Base-by-base conservation (phyloP, 352 stramenopile species). In the Phytophthora boehmeriae region DNA sequence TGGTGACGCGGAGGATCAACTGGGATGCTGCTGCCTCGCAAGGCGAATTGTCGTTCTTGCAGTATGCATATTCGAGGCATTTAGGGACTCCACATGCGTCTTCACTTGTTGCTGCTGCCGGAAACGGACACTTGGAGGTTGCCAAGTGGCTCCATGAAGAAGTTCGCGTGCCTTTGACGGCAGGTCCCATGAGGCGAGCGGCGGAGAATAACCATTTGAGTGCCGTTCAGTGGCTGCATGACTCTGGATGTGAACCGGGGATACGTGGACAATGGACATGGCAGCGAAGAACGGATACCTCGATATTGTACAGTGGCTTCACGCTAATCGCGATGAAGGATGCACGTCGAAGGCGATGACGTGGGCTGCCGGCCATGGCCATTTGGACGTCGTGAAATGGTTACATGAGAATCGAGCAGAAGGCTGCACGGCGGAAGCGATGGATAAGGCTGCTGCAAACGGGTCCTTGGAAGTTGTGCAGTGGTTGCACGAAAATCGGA, bases 281-380 rank as follows among this genome's bases (percentile, higher is more conserved):
- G 65, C 59, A 22, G 54, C 43, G 28, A 56, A 46, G 28, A 52
- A 54, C 8, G 65, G 65, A 0, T 49, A 63, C 30, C 19, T 70
- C 9, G 59, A 66, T 19, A 36, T 66, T 13, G 53, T 76, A 2
- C 25, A 64, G n/a, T 66, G 55, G 63, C 56, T 76, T 54, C 63
- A 76, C 36, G 34, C 46, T 34, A 28, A 59, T 39, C 63, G 56
- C 2, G 27, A 61, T 11, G 58, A 73, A 50, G 58, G 56, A n/a
- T 73, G 68, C 32, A 71, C 28, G 14, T 27, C 8, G 22, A 58
- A 52, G 9, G 63, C 68, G 1, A 73, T 76, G 63, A 36, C 50
- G 36, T 66, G 47, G 35, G 49, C 58, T 22, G 68, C 68, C 28
- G 46, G 36, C n/a, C 14, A 52, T 4, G 64, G 64, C 5, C 59